These are phyloP conservation scores for Tulasnella sp. DNA, from an alignment of 768 basidiomycete genomes.

Conservation along the genomic window DNA sequence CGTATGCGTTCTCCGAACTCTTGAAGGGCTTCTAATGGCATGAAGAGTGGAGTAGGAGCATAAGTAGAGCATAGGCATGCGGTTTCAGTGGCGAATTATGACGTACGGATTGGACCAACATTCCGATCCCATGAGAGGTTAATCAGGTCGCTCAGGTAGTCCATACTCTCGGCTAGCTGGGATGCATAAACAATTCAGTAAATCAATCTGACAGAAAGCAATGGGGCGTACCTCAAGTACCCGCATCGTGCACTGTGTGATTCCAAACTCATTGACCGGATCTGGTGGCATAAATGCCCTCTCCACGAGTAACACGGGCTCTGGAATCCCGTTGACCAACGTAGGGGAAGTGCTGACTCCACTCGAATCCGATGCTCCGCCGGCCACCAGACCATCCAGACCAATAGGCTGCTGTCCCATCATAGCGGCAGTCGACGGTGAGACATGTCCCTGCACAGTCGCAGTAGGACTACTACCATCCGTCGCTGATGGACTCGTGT, in stretches of 20 bases:
- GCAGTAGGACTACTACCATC: slow-evolving; percentile 32
- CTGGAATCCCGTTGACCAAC: slow-evolving; percentile 9
- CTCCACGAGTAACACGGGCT: slow-evolving; percentile 39
- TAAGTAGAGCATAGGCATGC: neutral
- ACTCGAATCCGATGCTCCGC: slow-evolving; percentile 4
- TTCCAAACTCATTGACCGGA: slow-evolving; percentile 80
- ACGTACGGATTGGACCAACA: slow-evolving; percentile 59
- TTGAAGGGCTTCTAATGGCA: neutral
- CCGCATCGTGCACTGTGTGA: slow-evolving; percentile 81
- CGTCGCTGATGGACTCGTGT: slow-evolving; percentile 19
- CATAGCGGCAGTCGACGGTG: slow-evolving; percentile 5
- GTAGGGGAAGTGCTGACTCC: slow-evolving; percentile 9
- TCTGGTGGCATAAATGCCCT: slow-evolving; percentile 63
- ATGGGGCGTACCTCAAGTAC: slow-evolving; percentile 57
- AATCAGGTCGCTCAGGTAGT: slow-evolving; percentile 70
- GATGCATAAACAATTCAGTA: slow-evolving; percentile 13
- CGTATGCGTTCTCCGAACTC: slow-evolving; percentile 3
- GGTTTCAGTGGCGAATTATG: neutral
- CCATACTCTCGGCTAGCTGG: slow-evolving; percentile 72
- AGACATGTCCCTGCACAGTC: slow-evolving; percentile 52
- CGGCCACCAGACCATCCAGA: neutral
- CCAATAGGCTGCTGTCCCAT: neutral
- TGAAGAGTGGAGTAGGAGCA: neutral
- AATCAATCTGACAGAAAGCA: neutral
- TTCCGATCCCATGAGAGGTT: slow-evolving; percentile 43